A percentile compares a stretch with the other conserved stretches of the same genome.
These are phyloP conservation scores for Uronychia binucleata DNA, from an alignment of 73 alveolate genomes.

Conservation along the genomic window DNA sequence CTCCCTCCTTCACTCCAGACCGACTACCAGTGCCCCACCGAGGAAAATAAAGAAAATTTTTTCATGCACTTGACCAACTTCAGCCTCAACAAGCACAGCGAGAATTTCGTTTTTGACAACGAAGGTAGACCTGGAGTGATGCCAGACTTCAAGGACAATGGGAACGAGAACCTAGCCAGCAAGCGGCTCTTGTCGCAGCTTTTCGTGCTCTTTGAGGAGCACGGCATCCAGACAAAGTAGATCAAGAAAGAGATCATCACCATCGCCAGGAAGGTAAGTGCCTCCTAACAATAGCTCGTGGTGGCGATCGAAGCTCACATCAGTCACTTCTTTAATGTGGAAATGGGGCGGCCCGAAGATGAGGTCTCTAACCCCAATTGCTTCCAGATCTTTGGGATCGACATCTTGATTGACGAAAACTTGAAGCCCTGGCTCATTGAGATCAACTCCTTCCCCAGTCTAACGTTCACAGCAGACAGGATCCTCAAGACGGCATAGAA, in stretches of 20 bases:
- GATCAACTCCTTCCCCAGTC: conserved; percentile 90
- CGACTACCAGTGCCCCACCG: not conserved
- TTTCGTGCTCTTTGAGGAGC: not conserved
- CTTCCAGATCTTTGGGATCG: conserved; percentile 98
- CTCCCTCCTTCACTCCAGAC: not conserved
- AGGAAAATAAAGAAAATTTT: not conserved
- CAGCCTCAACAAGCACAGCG: not conserved
- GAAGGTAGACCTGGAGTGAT: not conserved
- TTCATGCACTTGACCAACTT: not conserved
- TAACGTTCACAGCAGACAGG: conserved; percentile 73
- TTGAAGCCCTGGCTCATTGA: conserved; percentile 93
- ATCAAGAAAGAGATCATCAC: not conserved
- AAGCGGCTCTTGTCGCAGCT: not conserved
- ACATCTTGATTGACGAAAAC: conserved; percentile 88
- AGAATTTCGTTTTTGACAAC: not conserved
- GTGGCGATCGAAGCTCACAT: not conserved
- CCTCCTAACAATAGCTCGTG: not conserved
- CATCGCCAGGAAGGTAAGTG: not conserved
- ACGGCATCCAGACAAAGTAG: not conserved
- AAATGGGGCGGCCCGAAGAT: not conserved
- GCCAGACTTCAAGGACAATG: not conserved
- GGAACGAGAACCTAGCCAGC: not conserved
- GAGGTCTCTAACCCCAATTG: conserved; percentile 60
- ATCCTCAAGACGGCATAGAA: not conserved
- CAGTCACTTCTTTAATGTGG: not conserved